These are phyloP conservation scores for Penicillium sp. DNA, from an alignment of 2,329 filamentous ascomycete genomes.

Conservation along the genomic window DNA sequence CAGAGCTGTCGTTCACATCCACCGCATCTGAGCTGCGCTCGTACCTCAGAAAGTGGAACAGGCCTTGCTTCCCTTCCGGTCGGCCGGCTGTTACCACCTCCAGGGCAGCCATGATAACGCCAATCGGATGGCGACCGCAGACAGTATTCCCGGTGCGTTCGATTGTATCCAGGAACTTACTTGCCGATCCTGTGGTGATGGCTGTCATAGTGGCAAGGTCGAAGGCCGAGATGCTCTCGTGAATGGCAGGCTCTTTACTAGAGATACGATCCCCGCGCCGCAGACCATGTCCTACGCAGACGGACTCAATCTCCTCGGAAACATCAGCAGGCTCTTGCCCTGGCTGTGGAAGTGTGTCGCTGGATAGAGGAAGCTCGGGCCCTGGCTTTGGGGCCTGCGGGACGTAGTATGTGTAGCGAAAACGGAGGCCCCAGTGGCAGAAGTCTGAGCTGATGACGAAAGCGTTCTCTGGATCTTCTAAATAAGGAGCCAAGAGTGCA, in stretches of 20 bases:
- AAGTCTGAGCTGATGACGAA: constrained; percentile 96
- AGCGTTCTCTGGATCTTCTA: constrained; percentile 70
- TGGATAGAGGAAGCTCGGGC: constrained; percentile 38
- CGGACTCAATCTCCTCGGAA: constrained; percentile 29
- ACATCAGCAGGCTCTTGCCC: constrained; percentile 27
- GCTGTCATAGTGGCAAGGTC: constrained; percentile 83
- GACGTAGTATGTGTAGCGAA: constrained; percentile 80
- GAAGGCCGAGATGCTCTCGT: constrained; percentile 79
- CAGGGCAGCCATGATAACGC: constrained; percentile 84
- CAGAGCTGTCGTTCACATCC: constrained; percentile 72
- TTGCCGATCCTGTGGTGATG: constrained; percentile 73
- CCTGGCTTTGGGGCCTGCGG: constrained; percentile 46
- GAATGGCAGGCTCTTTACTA: constrained; percentile 57
- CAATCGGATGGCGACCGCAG: constrained; percentile 92
- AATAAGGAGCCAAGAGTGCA: constrained; percentile 70
- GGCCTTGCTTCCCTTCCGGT: constrained; percentile 44
- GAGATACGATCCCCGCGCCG: constrained; percentile 34
- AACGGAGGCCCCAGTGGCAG: constrained; percentile 89
- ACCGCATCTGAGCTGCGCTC: constrained; percentile 78
- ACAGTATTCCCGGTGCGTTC: constrained; percentile 81
- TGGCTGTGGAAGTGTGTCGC: constrained; percentile 45
- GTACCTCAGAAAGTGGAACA: constrained; percentile 81
- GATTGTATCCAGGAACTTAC: constrained; percentile 68
- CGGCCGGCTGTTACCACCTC: constrained; percentile 58
- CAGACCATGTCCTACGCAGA: constrained; percentile 29